phyloP scores from a whole-genome alignment of 2,329 filamentous ascomycete species.

The Ophiostoma montium region DNA sequence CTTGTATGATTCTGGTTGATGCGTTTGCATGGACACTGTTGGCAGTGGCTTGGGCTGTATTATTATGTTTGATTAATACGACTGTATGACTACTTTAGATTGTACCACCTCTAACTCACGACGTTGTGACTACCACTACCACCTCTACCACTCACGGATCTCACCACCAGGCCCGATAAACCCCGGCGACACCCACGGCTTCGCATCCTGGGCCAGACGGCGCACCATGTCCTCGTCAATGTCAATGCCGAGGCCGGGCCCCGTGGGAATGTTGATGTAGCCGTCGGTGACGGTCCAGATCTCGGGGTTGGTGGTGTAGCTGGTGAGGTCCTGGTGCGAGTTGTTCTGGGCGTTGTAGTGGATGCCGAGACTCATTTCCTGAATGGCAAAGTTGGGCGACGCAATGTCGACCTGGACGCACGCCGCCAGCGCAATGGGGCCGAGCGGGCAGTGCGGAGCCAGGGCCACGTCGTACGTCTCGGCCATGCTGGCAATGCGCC shows the following conservation, averaged over 20 bases:
- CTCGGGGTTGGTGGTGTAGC: slow-evolving; percentile 41
- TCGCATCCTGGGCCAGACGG: slow-evolving; percentile 31
- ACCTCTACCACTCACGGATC: slow-evolving; percentile 41
- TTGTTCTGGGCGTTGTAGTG: slow-evolving; percentile 47
- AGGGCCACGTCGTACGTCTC: slow-evolving; percentile 53
- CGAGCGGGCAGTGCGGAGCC: slow-evolving; percentile 52
- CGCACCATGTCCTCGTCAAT: slow-evolving; percentile 49
- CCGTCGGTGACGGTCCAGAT: slow-evolving; percentile 39
- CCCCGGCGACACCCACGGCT: slow-evolving; percentile 39
- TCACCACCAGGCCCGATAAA: slow-evolving; percentile 45
- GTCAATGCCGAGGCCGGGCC: slow-evolving; percentile 46
- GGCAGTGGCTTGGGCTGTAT: too few species aligned
- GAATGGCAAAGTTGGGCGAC: slow-evolving; percentile 46
- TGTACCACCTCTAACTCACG: too few species aligned
- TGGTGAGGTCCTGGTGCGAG: slow-evolving; percentile 39
- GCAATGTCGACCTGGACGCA: slow-evolving; percentile 44
- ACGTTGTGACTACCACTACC: slow-evolving; percentile 10
- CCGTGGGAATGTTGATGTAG: slow-evolving; percentile 38
- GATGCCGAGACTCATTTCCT: slow-evolving; percentile 57
- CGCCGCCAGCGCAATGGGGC: slow-evolving; percentile 52
- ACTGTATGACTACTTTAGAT: background rate
- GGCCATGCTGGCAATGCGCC: slow-evolving; percentile 47
- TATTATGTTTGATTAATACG: background rate
- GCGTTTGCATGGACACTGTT: background rate
- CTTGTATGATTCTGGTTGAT: background rate